phyloP scores from a whole-genome alignment of 805 yeast species.

The Hyphopichia homilentoma region DNA sequence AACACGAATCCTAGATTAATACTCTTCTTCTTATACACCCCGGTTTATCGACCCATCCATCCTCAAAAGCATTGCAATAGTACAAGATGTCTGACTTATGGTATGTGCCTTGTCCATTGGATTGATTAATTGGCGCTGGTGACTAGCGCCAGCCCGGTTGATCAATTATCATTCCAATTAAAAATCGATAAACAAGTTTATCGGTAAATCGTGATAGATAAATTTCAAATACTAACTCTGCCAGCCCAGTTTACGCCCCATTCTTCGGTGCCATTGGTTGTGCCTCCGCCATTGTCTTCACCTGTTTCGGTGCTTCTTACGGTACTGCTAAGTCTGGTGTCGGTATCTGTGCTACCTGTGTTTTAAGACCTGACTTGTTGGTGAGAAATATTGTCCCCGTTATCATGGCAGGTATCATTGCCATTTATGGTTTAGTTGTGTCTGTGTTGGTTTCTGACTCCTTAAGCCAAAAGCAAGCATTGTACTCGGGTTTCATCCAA shows the following conservation, averaged over 20 bases:
- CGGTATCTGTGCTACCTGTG: constrained; percentile 98
- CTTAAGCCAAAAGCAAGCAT: constrained; percentile 84
- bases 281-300: constrained; percentile 98
- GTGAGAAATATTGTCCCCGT: constrained; percentile 95
- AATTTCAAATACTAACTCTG: constrained; percentile 16
- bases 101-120: too few relatives aligned
- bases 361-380: constrained; percentile 92
- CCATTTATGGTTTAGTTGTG: constrained; percentile 96
- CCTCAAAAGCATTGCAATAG: too few relatives aligned
- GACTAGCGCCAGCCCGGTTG: too few relatives aligned
- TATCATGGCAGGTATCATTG: constrained; percentile 99
- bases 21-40: too few relatives aligned
- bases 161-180: too few relatives aligned
- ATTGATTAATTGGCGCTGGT: too few relatives aligned
- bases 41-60: too few relatives aligned
- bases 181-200: too few relatives aligned
- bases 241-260: constrained; percentile 81
- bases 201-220: too few relatives aligned
- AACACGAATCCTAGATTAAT: too few relatives aligned
- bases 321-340: constrained; percentile 99
- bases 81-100: constrained; percentile 71
- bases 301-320: constrained; percentile 98
- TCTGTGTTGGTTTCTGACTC: constrained; percentile 91
- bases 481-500: constrained; percentile 96
- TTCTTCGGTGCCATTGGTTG: constrained; percentile 99